A percentile compares a stretch with the other conserved stretches of the same genome.
phyloP scores from a whole-genome alignment of 306 rosid genomes.

The Begonia loranthoides region DNA sequence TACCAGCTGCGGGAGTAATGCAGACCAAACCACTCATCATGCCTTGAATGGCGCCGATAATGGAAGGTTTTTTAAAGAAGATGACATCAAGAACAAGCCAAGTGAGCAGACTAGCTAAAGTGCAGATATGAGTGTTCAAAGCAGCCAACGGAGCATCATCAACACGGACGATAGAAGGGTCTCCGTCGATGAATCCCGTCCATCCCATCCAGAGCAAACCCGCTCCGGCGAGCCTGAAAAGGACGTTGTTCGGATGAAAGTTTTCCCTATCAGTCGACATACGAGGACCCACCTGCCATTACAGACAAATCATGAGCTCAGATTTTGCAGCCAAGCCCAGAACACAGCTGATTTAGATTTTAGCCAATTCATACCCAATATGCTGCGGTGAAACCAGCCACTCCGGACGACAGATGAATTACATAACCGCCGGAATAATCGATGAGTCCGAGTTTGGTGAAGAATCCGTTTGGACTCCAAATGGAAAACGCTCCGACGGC shows the following conservation, averaged over 20 bases:
- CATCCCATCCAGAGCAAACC: slow-evolving; percentile 41
- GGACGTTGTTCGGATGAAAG: slow-evolving; percentile 33
- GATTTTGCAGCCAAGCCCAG: too few species aligned
- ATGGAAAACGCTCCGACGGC: slow-evolving; percentile 25
- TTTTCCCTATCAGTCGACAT: slow-evolving; percentile 20
- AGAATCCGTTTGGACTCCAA: slow-evolving; percentile 22
- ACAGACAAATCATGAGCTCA: too few species aligned
- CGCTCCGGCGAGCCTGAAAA: slow-evolving; percentile 35
- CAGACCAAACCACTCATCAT: too few species aligned
- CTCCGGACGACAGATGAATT: slow-evolving; percentile 31
- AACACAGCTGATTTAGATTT: too few species aligned
- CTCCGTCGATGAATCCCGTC: slow-evolving; percentile 41
- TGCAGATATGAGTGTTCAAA: slow-evolving; percentile 37
- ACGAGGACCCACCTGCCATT: slow-evolving; percentile 29
- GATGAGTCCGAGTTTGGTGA: slow-evolving; percentile 17
- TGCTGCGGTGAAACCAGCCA: slow-evolving; percentile 29
- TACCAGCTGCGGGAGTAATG: too few species aligned
- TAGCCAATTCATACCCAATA: background rate
- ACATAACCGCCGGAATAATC: slow-evolving; percentile 33
- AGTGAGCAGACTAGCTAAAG: slow-evolving; percentile 27
- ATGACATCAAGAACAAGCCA: slow-evolving; percentile 10
- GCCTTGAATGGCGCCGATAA: too few species aligned
- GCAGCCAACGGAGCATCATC: slow-evolving; percentile 39
- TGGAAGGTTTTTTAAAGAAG: too few species aligned
- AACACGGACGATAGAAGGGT: slow-evolving; percentile 22